These are phyloP conservation scores for Fusarium sambucinum DNA, from an alignment of 2,329 filamentous ascomycete genomes.

Conservation along the genomic window DNA sequence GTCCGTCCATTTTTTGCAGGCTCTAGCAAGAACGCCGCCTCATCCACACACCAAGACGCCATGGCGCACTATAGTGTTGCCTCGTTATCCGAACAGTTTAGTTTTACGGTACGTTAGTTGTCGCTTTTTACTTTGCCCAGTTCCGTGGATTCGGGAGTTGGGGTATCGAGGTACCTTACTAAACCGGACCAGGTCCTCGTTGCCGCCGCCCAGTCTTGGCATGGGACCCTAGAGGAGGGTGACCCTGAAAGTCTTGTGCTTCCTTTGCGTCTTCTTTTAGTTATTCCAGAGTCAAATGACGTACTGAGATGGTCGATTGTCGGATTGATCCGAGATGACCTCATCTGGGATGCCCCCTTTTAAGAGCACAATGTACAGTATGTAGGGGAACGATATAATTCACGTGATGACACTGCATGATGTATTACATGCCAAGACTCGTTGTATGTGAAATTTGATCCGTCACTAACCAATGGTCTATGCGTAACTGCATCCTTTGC, in stretches of 20 bases:
- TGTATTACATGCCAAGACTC: conserved; percentile 9
- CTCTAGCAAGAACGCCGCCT: conserved; percentile 17
- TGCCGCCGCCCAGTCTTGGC: conserved; percentile 46
- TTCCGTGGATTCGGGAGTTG: conserved; percentile 40
- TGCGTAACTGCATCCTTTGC: conserved; percentile 10
- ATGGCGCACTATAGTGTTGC: conserved; percentile 7
- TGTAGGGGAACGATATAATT: background rate
- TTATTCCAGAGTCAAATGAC: conserved; percentile 9
- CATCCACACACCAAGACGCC: conserved; percentile 35
- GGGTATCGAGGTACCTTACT: background rate
- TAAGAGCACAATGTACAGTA: background rate
- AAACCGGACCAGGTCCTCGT: conserved; percentile 28
- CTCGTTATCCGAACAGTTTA: conserved; percentile 1
- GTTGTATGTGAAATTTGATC: conserved; percentile 6
- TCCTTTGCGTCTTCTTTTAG: background rate
- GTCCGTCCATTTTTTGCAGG: conserved; percentile 26
- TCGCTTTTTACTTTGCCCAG: conserved; percentile 22
- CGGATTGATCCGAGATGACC: conserved; percentile 20
- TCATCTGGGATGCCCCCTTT: conserved; percentile 19
- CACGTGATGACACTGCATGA: background rate
- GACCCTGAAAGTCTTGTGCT: conserved; percentile 37
- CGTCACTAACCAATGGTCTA: conserved; percentile 1
- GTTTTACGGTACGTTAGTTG: background rate
- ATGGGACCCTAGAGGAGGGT: conserved; percentile 2
- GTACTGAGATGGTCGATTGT: conserved; percentile 1